A percentile compares a stretch with the other conserved stretches of the same genome.
Conservation (phyloP, 2,329 filamentous ascomycete genomes). For the Magnaporthales sp. region DNA sequence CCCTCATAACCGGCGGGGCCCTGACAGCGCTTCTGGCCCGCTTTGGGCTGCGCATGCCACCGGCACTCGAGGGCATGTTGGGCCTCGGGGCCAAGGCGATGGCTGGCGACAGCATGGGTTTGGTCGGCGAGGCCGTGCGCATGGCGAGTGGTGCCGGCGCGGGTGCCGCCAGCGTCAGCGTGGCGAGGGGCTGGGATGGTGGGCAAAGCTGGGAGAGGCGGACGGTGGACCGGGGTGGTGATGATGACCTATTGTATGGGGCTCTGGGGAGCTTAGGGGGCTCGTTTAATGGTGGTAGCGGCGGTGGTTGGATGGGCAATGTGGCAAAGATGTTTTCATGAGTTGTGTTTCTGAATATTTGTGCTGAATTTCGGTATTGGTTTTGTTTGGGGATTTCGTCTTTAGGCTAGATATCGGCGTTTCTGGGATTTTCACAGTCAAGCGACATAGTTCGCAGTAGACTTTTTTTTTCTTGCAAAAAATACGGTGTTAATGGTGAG, state of each 20-base stretch:
- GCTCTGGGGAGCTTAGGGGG: slow-evolving; percentile 9
- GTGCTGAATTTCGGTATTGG: neutral
- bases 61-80: slow-evolving; percentile 49
- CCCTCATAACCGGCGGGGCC: slow-evolving; percentile 75
- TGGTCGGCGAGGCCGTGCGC: slow-evolving; percentile 46
- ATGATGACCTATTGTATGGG: slow-evolving; percentile 11
- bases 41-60: slow-evolving; percentile 72
- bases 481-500: neutral
- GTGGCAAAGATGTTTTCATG: slow-evolving; percentile 10
- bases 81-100: slow-evolving; percentile 42
- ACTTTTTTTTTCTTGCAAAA: too few relatives aligned
- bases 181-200: slow-evolving; percentile 25
- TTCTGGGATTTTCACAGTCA: neutral
- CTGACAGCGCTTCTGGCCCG: slow-evolving; percentile 67
- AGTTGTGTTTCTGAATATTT: neutral
- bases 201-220: slow-evolving; percentile 29
- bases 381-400: neutral
- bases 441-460: neutral
- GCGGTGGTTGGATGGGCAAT: slow-evolving; percentile 16
- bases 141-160: slow-evolving; percentile 30
- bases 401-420: neutral
- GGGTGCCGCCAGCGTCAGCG: slow-evolving; percentile 13
- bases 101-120: slow-evolving; percentile 35
- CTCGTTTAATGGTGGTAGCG: slow-evolving; percentile 13
- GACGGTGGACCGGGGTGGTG: slow-evolving; percentile 23